Evolutionary conservation across 306 rosid genomes (phyloP), one percentile per base, ranked within the genome.

Genomic region (Ochetophila trinervis): DNA sequence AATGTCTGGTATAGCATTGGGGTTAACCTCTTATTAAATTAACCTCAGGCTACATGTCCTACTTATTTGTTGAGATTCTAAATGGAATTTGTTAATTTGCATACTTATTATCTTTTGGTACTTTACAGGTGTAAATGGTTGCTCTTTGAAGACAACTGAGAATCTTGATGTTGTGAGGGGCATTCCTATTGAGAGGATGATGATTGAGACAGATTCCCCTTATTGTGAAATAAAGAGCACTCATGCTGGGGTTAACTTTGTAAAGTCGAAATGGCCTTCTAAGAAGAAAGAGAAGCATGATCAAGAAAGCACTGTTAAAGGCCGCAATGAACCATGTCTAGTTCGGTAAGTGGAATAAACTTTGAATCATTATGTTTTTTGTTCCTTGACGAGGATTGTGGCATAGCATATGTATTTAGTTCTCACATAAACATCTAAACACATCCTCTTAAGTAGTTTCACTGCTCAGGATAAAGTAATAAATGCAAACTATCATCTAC

Each of bases 201-300:
- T 93, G 97, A 89, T 93, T 18, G 98, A 89, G 78, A 93, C 97
- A 5, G 98, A 93, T 63, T 89, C 97, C 45, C 98, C 98, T 44
- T 89, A 93, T 77, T 93, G 97, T 76, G 97, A 86, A 84, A 74
- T 93, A 73, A 93, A 84, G 88, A 89, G 82, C 66, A 89, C 95
- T 76, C 91, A 90, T 78, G 89, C 97, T 9, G 97, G 97, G 69
- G 83, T 87, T 44, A 84, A 76, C 23, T 86, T 85, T 76, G 94
- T 93, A 59, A 87, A 89, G 73, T 82, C 96, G 12, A 70, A 60
- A 62, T 87, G 96, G 94, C 76, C 91, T 70, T 93, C 94, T 37
- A 93, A 87, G 80, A 89, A 93, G 91, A 93, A 93, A 79, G 98
- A 93, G 73, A 89, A 87, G 80, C 78, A 93, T 57, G 91, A 93